Base-by-base conservation (phyloP, 495 filamentous ascomycete species). In the Rhypophila decipiens region DNA sequence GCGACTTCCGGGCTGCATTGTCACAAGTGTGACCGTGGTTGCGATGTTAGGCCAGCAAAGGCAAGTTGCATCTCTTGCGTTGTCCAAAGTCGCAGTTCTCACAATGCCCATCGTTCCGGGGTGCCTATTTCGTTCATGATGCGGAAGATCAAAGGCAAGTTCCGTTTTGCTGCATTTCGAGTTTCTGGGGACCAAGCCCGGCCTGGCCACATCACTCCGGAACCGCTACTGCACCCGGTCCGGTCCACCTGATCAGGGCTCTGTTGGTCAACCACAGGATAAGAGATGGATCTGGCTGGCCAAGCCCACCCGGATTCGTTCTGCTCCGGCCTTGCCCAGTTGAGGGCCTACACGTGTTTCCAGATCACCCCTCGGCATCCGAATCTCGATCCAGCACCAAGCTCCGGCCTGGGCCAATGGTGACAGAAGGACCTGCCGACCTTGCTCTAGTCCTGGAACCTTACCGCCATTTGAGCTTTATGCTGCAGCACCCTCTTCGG, bases 311-410 rank as follows among this genome's bases (percentile, higher is more conserved):
- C 35, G 44, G 41, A 11, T 8, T 17, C 40, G 39, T 44, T 39
- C 40, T 5, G 23, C 37, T 15, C 27, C 31, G 5, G 9, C 20
- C 23, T 48, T 34, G 38, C 37, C 55, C 55, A 58, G 24, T 53
- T 38, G 55, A 46, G 47, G 37, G 10, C 5, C 47, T 58, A 50
- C 51, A 58, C 55, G 55, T 58, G 55, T 58, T 48, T 51, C 4
- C 39, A 21, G 31, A 37, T 50, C 47, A 31, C 19, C 31, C 42
- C 21, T 40, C 43, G 23, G 35, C 39, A 20, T 10, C 43, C 39
- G 10, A 47, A 53, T 57, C 54, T 57, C 50, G 54, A 53, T 57
- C 41, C 42, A 45, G 34, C 19, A 42, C 18, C 39, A 5, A 33
- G 24, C 8, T 12, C 35, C 3, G 35, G n/a, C 5, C n/a, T 20